Conservation (phyloP, 2,329 filamentous ascomycete species). For the Anisogramma anomala region DNA sequence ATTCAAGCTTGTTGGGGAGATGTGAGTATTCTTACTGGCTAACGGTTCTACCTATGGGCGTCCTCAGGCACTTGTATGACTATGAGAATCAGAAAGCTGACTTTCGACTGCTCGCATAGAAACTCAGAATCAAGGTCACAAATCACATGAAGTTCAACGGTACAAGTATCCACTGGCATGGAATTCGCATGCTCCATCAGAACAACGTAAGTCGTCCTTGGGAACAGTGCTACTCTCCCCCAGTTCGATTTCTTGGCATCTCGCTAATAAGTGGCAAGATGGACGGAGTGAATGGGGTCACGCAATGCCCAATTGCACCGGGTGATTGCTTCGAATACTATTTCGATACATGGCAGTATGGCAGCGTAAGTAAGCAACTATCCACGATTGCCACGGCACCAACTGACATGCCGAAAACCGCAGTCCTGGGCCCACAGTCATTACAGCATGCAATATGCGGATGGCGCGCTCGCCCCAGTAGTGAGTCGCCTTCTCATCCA, state of each 20-base stretch:
- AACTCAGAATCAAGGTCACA: conserved; percentile 48
- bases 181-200: conserved; percentile 51
- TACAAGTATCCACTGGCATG: conserved; percentile 58
- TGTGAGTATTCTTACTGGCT: too few relatives aligned
- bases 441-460: conserved; percentile 38
- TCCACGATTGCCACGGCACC: too few relatives aligned
- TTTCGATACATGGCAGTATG: conserved; percentile 38
- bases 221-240: too few relatives aligned
- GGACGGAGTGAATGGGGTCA: conserved; percentile 43
- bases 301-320: conserved; percentile 39
- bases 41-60: too few relatives aligned
- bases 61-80: too few relatives aligned
- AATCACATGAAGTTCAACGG: conserved; percentile 46
- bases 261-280: conserved; percentile 22
- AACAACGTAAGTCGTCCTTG: conserved; percentile 45
- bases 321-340: conserved; percentile 44
- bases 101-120: too few relatives aligned
- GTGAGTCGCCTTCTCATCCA: conserved; percentile 51
- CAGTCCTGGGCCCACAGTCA: conserved; percentile 29
- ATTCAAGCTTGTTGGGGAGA: conserved; percentile 52
- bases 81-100: too few relatives aligned
- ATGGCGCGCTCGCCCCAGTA: conserved; percentile 50
- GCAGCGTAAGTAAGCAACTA: too few relatives aligned
- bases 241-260: too few relatives aligned
- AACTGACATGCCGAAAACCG: too few relatives aligned